A percentile compares a stretch with the other conserved stretches of the same genome.
These are phyloP conservation scores for Puccinia polysora DNA, from an alignment of 1,284 basidiomycete species.

Conservation along the genomic window DNA sequence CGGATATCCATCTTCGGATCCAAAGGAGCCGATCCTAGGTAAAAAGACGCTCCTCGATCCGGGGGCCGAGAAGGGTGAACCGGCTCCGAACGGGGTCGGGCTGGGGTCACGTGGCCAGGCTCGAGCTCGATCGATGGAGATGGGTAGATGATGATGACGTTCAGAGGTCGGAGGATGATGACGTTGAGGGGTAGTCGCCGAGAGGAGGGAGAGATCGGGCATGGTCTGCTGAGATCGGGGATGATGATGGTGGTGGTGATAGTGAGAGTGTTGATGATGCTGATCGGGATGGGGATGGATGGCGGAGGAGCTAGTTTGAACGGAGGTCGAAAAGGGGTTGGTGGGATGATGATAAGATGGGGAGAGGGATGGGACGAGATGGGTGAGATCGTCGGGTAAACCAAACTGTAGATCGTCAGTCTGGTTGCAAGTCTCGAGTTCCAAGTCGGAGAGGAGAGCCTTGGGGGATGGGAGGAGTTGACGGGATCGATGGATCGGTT, in stretches of 20 bases:
- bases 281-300: constrained; percentile 59
- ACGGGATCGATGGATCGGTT: constrained; percentile 43
- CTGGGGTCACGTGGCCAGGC: constrained; percentile 52
- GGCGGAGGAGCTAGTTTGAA: neutral
- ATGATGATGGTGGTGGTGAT: constrained; percentile 45
- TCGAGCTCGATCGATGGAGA: constrained; percentile 59
- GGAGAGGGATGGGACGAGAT: constrained; percentile 35
- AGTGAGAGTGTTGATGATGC: constrained; percentile 51
- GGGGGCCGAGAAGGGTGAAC: constrained; percentile 66
- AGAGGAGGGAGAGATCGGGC: constrained; percentile 9
- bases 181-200: too few relatives aligned
- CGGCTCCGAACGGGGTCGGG: constrained; percentile 47
- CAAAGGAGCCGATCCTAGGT: constrained; percentile 54
- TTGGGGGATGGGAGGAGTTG: constrained; percentile 56
- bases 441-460: constrained; percentile 64
- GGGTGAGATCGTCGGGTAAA: constrained; percentile 58
- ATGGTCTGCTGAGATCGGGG: neutral
- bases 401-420: constrained; percentile 72
- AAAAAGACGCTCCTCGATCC: constrained; percentile 62
- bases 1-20: constrained; percentile 45
- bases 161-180: constrained; percentile 45
- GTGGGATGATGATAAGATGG: constrained; percentile 12
- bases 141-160: too few relatives aligned
- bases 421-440: constrained; percentile 69
- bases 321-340: constrained; percentile 8